Base-by-base conservation (phyloP, 768 basidiomycete genomes). In the Zangia roseola region DNA sequence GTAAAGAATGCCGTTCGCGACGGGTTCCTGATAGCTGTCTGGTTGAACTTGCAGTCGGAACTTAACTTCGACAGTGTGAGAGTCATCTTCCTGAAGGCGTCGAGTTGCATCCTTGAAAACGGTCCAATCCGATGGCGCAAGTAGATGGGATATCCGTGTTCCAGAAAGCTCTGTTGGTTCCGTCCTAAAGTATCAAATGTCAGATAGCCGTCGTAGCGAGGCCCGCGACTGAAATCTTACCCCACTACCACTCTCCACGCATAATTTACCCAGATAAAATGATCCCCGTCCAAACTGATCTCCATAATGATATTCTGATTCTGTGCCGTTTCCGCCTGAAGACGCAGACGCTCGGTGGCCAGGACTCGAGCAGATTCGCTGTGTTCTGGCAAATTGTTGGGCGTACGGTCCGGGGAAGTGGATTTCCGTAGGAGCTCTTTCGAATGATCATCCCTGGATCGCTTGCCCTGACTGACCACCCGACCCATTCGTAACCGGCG, bases 241-340 rank as follows among this genome's bases (percentile, higher is more conserved):
- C 88, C 91, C 45, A 95, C 83, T 20, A 98, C 91, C 45, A 88
- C 83, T 59, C 83, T 76, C 91, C 97, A 98, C 0, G 94, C 93
- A 61, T 94, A 91, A 69, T 97, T 98, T 39, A 95, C 79, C 89
- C 94, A 99, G 58, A 93, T 82, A 59, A 98, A 85, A 57, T 93
- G 87, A 64, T 97, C 94, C 9, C 93, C 94, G 63, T 97, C 93
- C 55, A 97, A 74, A 65, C 85, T 86, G 25, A 99, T 80, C 65
- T 99, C 97, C 74, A 98, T 78, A 24, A 99, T 91, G 45, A 98
- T 91, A 59, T 97, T 98, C 67, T 92, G 91, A 63, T 87, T 91
- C 71, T 95, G 92, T 7, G 94, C 93, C 2, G 89, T 91, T 68
- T 98, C 97, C 9, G 94, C 97, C 60, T 95, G 88, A 30, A 91